Base-by-base conservation (phyloP, 2,329 filamentous ascomycete genomes). In the Colletotrichum lindemuthianum region DNA sequence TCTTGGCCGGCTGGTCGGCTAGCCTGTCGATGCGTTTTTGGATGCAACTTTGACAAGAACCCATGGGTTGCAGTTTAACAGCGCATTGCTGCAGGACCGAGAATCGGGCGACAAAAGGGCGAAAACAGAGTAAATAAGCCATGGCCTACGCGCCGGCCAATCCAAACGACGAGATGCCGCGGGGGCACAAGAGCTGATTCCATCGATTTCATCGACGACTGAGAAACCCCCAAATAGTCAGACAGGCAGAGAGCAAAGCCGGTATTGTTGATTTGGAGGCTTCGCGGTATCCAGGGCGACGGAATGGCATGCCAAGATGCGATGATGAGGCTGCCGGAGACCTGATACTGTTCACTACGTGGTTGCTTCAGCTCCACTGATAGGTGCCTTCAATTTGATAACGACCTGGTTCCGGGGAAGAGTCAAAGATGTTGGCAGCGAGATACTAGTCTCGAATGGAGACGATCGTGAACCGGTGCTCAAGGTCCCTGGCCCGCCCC, bases 211-310 rank as follows among this genome's bases (percentile, higher is more conserved):
- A 47, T 36, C 41, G 43, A 36, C 63, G 52, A 61, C 59, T 57
- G 47, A 53, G 58, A 65, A 52, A 47, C 15, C 11, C 11, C 8
- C 40, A 36, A 65, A 61, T 65, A 65, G 63, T 65, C 58, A 65
- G 59, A 54, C 24, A 49, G 44, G 9, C 16, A 6, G 9, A 41
- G 45, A 50, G 24, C 13, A 47, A 13, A 60, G 58, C 47, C 51
- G 51, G 48, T 41, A 33, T 36, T 39, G 39, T n/a, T 56, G 39
- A 65, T 57, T 63, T 34, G 57, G 51, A 53, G 33, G 40, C 51
- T 57, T 63, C 15, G 48, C 57, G 63, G 58, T 47, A 41, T 63
- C 13, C 16, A n/a, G 47, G 39, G 58, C 45, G 45, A 44, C 16
- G n/a, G 34, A 40, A 37, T 32, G 48, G 15, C 8, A 40, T 16